These are phyloP conservation scores for Cercospora sp. DNA, from an alignment of 2,329 filamentous ascomycete species.

Conservation along the genomic window DNA sequence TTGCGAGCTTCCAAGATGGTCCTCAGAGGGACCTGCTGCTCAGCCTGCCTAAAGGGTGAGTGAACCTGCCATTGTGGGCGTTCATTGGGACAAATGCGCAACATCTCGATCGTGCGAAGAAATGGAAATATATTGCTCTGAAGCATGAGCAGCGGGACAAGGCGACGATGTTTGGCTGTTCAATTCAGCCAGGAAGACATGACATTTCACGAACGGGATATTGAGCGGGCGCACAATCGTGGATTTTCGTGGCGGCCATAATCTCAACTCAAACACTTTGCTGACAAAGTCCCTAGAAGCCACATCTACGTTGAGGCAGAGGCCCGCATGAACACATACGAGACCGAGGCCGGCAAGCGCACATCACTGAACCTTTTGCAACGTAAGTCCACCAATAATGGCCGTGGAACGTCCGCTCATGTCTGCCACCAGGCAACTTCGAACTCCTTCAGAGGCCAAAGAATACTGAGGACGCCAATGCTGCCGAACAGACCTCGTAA, in stretches of 20 bases:
- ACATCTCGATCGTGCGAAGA: neutral
- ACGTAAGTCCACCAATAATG: constrained; percentile 61
- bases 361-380: constrained; percentile 71
- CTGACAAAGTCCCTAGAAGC: constrained; percentile 55
- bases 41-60: constrained; percentile 80
- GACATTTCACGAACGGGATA: neutral
- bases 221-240: neutral
- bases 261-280: neutral
- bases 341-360: constrained; percentile 66
- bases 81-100: neutral
- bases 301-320: constrained; percentile 84
- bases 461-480: constrained; percentile 12
- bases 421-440: constrained; percentile 45
- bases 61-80: neutral
- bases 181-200: neutral
- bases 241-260: neutral
- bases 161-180: neutral
- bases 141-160: neutral
- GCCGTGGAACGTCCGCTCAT: neutral
- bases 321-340: constrained; percentile 65
- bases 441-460: constrained; percentile 50
- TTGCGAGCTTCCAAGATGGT: constrained; percentile 74
- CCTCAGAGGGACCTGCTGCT: constrained; percentile 70
- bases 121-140: neutral
- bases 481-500: constrained; percentile 20